Base-by-base conservation (phyloP, 768 basidiomycete genomes). In the Pholiota microspora region DNA sequence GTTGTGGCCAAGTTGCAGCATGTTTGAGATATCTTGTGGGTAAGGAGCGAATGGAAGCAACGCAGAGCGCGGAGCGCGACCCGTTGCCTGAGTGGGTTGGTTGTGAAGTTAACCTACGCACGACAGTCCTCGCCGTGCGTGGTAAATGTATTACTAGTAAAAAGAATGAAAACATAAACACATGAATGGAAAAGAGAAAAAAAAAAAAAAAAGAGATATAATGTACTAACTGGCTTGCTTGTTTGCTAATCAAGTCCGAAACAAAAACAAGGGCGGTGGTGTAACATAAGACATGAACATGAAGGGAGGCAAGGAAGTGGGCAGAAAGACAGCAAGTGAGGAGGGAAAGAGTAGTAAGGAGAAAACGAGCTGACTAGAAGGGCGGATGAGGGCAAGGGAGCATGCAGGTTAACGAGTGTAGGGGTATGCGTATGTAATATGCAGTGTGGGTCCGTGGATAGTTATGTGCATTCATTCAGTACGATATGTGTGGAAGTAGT, bases 161-260 rank as follows among this genome's bases (percentile, higher is more conserved):
- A 16, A 15, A 36, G 35, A 7, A 36, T n/a, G n/a, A n/a, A n/a
- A n/a, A n/a, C n/a, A n/a, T n/a, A n/a, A n/a, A n/a, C n/a, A n/a
- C n/a, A 31, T 31, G 29, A 6, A 31, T 6, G 6, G 29, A 31
- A 12, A 23, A 42, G 12, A 21, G 23, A 16, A 8, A 23, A 42
- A 5, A 10, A 21, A 10, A 16, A 34, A 31, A 18, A 29, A 51
- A 29, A 23, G 44, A 42, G 44, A 44, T 42, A 28, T 51, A 44
- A 42, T 42, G 21, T 42, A 42, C 40, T 42, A 21, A 18, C 21
- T 42, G 40, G 21, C 16, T 42, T 16, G 40, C 16, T 42, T 10
- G 34, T 9, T 36, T 23, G 36, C 47, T 48, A 34, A 44, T 42
- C 40, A 51, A 40, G 51, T 51, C 51, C 51, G 38, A 51, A n/a